These are phyloP conservation scores for Phyllosticta capitalensis DNA, from an alignment of 2,329 filamentous ascomycete genomes.

Conservation along the genomic window DNA sequence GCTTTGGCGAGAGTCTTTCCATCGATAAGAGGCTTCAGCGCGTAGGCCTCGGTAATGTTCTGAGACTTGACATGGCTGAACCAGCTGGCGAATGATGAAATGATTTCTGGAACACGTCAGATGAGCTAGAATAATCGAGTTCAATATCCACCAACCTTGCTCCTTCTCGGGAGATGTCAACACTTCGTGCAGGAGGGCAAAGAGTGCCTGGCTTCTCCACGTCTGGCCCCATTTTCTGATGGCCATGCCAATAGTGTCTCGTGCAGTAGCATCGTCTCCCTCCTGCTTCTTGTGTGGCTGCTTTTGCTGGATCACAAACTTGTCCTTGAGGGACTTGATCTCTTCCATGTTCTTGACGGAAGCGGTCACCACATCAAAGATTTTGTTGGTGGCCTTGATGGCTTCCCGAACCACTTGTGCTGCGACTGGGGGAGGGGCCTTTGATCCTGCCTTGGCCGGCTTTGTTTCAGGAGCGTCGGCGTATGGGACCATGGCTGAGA, in stretches of 20 bases:
- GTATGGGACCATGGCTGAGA: constrained; percentile 70
- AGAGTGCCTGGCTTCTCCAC: constrained; percentile 65
- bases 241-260: constrained; percentile 63
- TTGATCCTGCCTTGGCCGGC: constrained; percentile 36
- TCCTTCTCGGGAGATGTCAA: constrained; percentile 27
- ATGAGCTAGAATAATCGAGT: background rate
- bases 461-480: constrained; percentile 35
- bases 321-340: constrained; percentile 53
- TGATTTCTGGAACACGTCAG: constrained; percentile 28
- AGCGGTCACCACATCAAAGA: constrained; percentile 57
- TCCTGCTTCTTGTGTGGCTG: constrained; percentile 37
- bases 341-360: constrained; percentile 53
- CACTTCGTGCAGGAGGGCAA: constrained; percentile 57
- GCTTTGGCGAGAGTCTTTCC: constrained; percentile 63
- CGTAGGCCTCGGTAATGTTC: constrained; percentile 41
- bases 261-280: constrained; percentile 31
- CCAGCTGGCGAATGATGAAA: constrained; percentile 45
- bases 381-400: constrained; percentile 68
- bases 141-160: constrained; percentile 31
- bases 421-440: constrained; percentile 48
- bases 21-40: constrained; percentile 50
- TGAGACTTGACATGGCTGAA: constrained; percentile 42
- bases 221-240: constrained; percentile 62
- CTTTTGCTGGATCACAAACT: constrained; percentile 38
- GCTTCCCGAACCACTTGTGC: constrained; percentile 63